These are phyloP conservation scores for Fusarium heterosporum DNA, from an alignment of 2,329 filamentous ascomycete genomes.

Conservation along the genomic window DNA sequence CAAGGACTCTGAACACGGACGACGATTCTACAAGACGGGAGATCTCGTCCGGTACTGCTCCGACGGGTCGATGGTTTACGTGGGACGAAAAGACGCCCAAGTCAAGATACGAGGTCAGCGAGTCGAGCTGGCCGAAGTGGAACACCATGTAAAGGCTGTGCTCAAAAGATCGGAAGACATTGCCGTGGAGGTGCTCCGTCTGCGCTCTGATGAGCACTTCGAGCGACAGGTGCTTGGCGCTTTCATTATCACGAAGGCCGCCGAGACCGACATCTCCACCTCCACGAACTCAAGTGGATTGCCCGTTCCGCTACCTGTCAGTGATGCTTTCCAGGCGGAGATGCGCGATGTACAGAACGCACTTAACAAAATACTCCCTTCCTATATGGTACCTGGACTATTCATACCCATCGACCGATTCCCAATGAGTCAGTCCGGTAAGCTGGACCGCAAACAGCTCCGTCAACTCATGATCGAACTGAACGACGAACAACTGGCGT, in stretches of 20 bases:
- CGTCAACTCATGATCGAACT: constrained; percentile 12
- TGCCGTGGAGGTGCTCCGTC: constrained; percentile 10
- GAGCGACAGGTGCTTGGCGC: constrained; percentile 4
- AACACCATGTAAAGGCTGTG: constrained; percentile 15
- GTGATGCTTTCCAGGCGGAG: constrained; percentile 11
- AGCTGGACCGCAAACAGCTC: constrained; percentile 14
- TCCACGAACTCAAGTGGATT: constrained; percentile 10
- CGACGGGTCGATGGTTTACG: constrained; percentile 8
- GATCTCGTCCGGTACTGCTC: constrained; percentile 11
- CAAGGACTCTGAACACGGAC: constrained; percentile 1
- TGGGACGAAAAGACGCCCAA: constrained; percentile 16
- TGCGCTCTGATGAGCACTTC: constrained; percentile 10
- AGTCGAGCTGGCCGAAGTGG: constrained; percentile 16
- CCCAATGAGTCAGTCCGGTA: constrained; percentile 15
- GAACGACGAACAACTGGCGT: constrained; percentile 10
- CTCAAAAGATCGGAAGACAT: constrained; percentile 6
- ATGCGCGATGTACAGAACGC: constrained; percentile 11
- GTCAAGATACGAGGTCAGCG: constrained; percentile 14
- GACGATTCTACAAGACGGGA: constrained; percentile 14
- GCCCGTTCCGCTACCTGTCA: constrained; percentile 11
- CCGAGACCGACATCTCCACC: constrained; percentile 9
- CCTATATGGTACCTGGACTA: constrained; percentile 13
- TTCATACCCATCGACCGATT: constrained; percentile 12
- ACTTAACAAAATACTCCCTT: constrained; percentile 11
- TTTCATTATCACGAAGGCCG: constrained; percentile 5